These are phyloP conservation scores for Monosporascus cannonballus DNA, from an alignment of 2,329 filamentous ascomycete species.

Conservation along the genomic window DNA sequence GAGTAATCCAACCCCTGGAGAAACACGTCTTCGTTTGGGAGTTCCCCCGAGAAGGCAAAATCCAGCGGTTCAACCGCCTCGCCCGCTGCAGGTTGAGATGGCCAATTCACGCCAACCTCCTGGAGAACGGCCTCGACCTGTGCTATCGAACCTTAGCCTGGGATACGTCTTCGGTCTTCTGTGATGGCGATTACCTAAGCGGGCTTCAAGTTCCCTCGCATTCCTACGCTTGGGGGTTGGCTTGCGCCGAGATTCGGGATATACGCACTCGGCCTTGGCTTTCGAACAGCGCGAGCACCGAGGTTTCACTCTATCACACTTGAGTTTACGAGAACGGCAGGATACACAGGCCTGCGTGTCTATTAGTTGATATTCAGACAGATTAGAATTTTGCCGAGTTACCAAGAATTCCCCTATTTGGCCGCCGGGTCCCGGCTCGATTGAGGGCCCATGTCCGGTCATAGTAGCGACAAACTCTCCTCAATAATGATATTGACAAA, in stretches of 20 bases:
- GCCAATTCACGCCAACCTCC: constrained; percentile 45
- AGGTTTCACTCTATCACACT: constrained; percentile 77
- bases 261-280: constrained; percentile 71
- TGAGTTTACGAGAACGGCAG: constrained; percentile 78
- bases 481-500: too few relatives aligned
- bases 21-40: constrained; percentile 18
- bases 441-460: neutral
- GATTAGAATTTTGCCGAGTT: neutral
- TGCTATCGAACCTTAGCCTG: constrained; percentile 38
- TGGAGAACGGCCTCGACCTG: constrained; percentile 79
- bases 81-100: constrained; percentile 17
- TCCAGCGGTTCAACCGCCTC: constrained; percentile 19
- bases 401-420: neutral
- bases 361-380: neutral
- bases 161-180: constrained; percentile 8
- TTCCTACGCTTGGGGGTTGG: constrained; percentile 83
- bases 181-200: constrained; percentile 57
- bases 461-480: neutral
- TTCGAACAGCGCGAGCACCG: constrained; percentile 74
- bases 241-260: constrained; percentile 85
- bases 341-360: constrained; percentile 22
- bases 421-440: too few relatives aligned
- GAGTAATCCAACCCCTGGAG: constrained; percentile 22
- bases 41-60: constrained; percentile 11
- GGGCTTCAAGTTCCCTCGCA: constrained; percentile 82